Evolutionary conservation across 129 eudicot genomes (phyloP).

Genomic region (Heracleum sosnowskyi): DNA sequence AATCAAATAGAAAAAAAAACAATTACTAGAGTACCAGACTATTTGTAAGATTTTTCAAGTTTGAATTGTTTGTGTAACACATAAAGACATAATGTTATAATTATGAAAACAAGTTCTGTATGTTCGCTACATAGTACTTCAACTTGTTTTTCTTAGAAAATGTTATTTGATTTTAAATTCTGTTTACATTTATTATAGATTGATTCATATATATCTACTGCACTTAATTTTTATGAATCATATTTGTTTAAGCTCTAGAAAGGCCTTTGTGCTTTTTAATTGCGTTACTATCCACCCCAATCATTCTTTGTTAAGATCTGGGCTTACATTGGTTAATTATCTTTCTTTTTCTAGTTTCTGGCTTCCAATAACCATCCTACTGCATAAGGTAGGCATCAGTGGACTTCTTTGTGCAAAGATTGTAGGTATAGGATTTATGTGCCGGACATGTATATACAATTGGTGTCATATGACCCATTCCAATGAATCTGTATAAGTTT

Average conservation of each 20-base stretch:
- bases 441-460: background rate
- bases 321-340: background rate
- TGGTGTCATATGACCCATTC: background rate
- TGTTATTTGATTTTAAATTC: background rate
- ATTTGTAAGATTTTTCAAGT: background rate
- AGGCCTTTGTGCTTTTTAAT: background rate
- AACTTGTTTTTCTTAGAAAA: background rate
- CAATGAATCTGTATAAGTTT: background rate
- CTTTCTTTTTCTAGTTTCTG: background rate
- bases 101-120: too few species aligned
- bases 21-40: background rate
- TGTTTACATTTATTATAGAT: background rate
- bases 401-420: background rate
- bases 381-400: background rate
- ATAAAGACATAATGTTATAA: background rate
- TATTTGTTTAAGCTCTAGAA: background rate
- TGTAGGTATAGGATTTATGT: background rate
- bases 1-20: background rate
- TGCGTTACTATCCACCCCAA: background rate
- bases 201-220: background rate
- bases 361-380: background rate
- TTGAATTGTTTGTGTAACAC: background rate
- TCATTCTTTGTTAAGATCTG: too few species aligned
- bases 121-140: background rate
- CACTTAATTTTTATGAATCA: background rate